Base-by-base conservation (phyloP, 768 basidiomycete genomes). In the Leucosporidium creatinivorum region DNA sequence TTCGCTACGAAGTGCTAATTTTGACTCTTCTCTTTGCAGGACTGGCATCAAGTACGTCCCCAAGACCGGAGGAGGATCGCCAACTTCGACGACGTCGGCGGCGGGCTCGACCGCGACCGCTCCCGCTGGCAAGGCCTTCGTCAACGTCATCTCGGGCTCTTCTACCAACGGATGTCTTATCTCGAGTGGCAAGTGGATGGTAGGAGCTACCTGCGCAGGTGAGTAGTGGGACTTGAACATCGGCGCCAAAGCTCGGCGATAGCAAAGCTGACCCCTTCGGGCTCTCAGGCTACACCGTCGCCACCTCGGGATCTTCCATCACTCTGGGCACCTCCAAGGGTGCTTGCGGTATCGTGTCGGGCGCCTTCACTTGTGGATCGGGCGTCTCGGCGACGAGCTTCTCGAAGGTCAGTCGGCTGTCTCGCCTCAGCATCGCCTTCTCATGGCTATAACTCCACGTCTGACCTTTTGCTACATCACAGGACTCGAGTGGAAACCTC, bases 281-380 rank as follows among this genome's bases (percentile, higher is more conserved):
- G 1, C 25, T 57, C 31, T 55, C 69, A 4, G 59, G 62, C 15
- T 63, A 61, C 55, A 25, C 31, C n/a, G 44, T 66, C 50, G 13
- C 64, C 17, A 21, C 39, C 9, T 19, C 31, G 17, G 25, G 6
- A 19, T 39, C 51, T 8, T 79, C 82, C 72, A 85, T 86, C 78
- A 85, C 84, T 15, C 79, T 86, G 79, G 80, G 79, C 30, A 84
- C 84, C 28, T 84, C 83, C 17, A 86, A 85, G 76, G 85, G 85
- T 19, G 78, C 75, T 61, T 86, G 85, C 73, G 83, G 81, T 23
- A 81, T 85, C 49, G 80, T 79, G 25, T 73, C 77, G 56, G 82
- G 83, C 10, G 66, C 76, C 47, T 79, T 86, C 60, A 72, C 80
- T 1, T 86, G 85, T 75, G 85, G 83, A 13, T 83, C 81, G 69